Conservation (phyloP, 257 asterid genomes). For the Nicotiana obtusifolia region DNA sequence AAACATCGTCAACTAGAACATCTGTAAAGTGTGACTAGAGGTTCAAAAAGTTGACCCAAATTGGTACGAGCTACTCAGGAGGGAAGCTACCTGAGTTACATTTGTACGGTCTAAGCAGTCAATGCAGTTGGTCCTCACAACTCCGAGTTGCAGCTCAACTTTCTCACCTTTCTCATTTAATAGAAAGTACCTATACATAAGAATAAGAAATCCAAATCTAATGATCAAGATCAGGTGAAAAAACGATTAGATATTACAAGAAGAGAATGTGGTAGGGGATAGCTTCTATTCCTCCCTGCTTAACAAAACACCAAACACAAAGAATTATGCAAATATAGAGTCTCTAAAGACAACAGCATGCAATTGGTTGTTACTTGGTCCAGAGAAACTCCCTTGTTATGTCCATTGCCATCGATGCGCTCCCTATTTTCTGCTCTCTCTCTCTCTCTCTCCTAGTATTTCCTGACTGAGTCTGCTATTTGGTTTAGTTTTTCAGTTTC, state of each 20-base stretch:
- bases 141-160: constrained; percentile 70
- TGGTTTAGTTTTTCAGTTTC: neutral
- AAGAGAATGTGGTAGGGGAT: neutral
- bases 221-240: neutral
- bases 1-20: neutral
- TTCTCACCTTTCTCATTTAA: constrained; percentile 78
- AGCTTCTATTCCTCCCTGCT: neutral
- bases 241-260: neutral
- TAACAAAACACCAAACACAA: neutral
- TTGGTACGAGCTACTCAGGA: neutral
- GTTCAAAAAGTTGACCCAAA: neutral
- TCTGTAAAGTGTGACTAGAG: neutral
- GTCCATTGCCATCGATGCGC: neutral
- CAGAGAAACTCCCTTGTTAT: neutral
- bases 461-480: neutral
- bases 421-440: neutral
- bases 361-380: neutral
- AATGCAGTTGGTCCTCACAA: constrained; percentile 85
- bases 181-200: constrained; percentile 58
- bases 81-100: constrained; percentile 76
- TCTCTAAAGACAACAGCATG: neutral
- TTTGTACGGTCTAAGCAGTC: constrained; percentile 98
- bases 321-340: neutral
- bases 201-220: constrained; percentile 1
- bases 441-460: neutral